Evolutionary conservation across 2,329 filamentous ascomycete species (phyloP).

Genomic region (Rhinocladiella similis): DNA sequence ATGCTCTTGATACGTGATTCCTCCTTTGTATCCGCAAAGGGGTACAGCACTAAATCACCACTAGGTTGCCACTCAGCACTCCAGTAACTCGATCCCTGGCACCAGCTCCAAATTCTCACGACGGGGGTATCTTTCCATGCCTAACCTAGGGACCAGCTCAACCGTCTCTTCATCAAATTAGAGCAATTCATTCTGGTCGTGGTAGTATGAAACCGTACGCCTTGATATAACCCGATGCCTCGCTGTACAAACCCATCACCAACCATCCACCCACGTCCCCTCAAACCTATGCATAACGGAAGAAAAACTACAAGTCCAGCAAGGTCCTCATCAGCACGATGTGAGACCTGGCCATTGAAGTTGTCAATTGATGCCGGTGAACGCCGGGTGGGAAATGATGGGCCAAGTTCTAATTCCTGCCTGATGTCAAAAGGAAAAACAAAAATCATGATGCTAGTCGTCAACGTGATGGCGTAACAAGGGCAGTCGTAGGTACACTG

Average conservation of each 20-base stretch:
- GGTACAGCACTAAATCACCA: background rate
- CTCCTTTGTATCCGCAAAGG: background rate
- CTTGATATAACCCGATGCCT: constrained; percentile 10
- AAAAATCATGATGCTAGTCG: constrained; percentile 2
- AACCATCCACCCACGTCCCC: background rate
- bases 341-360: background rate
- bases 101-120: constrained; percentile 14
- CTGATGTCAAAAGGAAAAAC: background rate
- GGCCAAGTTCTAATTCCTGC: background rate
- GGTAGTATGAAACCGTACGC: constrained; percentile 8
- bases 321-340: background rate
- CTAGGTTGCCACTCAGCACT: background rate
- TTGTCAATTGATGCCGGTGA: background rate
- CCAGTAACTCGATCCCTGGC: constrained; percentile 5
- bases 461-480: constrained; percentile 21
- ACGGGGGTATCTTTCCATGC: constrained; percentile 23
- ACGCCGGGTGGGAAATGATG: background rate
- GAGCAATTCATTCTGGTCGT: constrained; percentile 9
- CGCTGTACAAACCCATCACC: constrained; percentile 1
- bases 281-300: background rate
- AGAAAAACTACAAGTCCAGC: background rate
- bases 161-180: constrained; percentile 16
- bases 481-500: constrained; percentile 14
- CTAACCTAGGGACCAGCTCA: constrained; percentile 14
- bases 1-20: background rate